Evolutionary conservation across 2,329 filamentous ascomycete species (phyloP).

Genomic region (Myriangium duriaei): DNA sequence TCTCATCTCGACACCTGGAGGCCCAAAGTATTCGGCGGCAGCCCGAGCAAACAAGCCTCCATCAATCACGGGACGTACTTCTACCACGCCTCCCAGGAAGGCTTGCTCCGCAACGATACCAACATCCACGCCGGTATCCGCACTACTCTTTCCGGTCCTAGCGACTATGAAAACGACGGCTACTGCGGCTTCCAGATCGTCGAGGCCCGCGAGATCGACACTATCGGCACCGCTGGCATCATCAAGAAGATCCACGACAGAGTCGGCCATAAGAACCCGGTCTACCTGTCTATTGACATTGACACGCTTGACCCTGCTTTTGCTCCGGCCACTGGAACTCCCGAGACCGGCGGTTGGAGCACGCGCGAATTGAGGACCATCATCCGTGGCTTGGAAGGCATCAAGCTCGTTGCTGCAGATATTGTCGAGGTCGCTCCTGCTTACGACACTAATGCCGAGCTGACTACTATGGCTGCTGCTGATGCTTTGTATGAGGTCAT

Average conservation of each 20-base stretch:
- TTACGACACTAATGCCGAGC: constrained; percentile 60
- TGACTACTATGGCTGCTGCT: constrained; percentile 58
- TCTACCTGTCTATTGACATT: constrained; percentile 77
- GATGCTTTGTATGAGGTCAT: constrained; percentile 66
- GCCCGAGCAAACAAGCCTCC: constrained; percentile 59
- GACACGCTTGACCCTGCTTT: constrained; percentile 80
- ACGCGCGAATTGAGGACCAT: constrained; percentile 63
- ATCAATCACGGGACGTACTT: constrained; percentile 89
- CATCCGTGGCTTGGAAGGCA: constrained; percentile 52
- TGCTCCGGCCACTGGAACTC: constrained; percentile 61
- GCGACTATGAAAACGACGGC: constrained; percentile 74
- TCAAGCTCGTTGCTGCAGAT: constrained; percentile 59
- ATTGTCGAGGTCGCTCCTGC: constrained; percentile 64
- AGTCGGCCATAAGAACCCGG: constrained; percentile 55
- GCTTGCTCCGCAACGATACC: constrained; percentile 65
- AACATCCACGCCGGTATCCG: constrained; percentile 83
- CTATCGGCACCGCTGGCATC: constrained; percentile 58
- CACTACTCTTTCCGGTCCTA: constrained; percentile 65
- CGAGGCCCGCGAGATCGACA: constrained; percentile 60
- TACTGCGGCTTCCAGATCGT: constrained; percentile 77
- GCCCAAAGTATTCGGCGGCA: constrained; percentile 77
- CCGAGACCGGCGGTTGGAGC: constrained; percentile 65
- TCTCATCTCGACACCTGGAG: constrained; percentile 55
- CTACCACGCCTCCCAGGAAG: constrained; percentile 68
- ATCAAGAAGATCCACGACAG: constrained; percentile 64